Evolutionary conservation across 805 yeast species (phyloP).

Genomic region (Wickerhamiella allomyrinae): DNA sequence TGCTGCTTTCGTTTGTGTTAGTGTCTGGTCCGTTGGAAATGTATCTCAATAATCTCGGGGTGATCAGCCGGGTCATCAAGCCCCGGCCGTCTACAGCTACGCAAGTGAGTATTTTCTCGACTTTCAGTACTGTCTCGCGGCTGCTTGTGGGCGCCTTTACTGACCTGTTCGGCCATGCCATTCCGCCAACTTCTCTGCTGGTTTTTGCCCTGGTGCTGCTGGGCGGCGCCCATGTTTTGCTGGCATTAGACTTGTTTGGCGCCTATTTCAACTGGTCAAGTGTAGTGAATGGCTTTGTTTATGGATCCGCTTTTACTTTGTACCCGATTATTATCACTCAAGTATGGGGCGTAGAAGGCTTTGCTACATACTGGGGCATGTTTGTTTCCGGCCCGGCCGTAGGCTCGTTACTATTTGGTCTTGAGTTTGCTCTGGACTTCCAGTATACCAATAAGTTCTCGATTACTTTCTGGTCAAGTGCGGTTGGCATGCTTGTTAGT

Average conservation of each 20-base stretch:
- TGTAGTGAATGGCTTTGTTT: slow-evolving; percentile 47
- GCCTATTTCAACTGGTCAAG: slow-evolving; percentile 24
- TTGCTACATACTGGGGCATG: slow-evolving; percentile 89
- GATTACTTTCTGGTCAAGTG: slow-evolving; percentile 10
- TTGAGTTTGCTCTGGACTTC: slow-evolving; percentile 50
- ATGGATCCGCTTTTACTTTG: slow-evolving; percentile 76
- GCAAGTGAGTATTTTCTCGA: slow-evolving; percentile 45
- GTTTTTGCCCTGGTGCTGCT: slow-evolving; percentile 25
- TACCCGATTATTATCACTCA: slow-evolving; percentile 74
- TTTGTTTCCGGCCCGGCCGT: slow-evolving; percentile 81
- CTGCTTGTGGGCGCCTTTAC: slow-evolving; percentile 52
- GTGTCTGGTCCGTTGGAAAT: slow-evolving; percentile 76
- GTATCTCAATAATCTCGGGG: slow-evolving; percentile 71
- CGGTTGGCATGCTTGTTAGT: slow-evolving; percentile 8
- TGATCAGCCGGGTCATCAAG: slow-evolving; percentile 37
- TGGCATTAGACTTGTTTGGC: slow-evolving; percentile 15
- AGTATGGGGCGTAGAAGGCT: slow-evolving; percentile 75
- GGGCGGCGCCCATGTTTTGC: slow-evolving; percentile 25
- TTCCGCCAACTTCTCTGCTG: slow-evolving; percentile 21
- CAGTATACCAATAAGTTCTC: slow-evolving; percentile 26
- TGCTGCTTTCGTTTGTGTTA: slow-evolving; percentile 49
- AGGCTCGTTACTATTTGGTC: slow-evolving; percentile 56
- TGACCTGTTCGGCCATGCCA: slow-evolving; percentile 36
- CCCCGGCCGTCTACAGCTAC: slow-evolving; percentile 17
- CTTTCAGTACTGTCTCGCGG: slow-evolving; percentile 57